Percentiles rank a stretch among this genome's conserved stretches.
Evolutionary conservation across 352 stramenopile genomes (phyloP).

Genomic region (Globisporangium spiculum): DNA sequence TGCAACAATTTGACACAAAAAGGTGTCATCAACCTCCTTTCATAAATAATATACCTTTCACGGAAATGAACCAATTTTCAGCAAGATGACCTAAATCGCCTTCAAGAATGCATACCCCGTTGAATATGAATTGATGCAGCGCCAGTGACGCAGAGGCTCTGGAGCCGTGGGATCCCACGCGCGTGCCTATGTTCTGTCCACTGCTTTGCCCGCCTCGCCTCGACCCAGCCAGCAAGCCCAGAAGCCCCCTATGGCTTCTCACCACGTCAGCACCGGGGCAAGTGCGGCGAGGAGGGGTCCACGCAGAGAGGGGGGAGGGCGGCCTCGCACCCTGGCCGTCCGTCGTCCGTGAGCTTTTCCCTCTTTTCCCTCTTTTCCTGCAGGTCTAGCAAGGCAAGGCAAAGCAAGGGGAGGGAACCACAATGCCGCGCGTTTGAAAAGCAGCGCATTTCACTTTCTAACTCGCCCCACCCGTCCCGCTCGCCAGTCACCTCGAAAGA

Average conservation of each 20-base stretch:
- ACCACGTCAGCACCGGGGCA: constrained; percentile 19
- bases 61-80: not conserved
- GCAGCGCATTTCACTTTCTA: constrained; percentile 2
- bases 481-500: constrained; percentile 13
- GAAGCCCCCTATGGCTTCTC: constrained; percentile 16
- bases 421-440: not conserved
- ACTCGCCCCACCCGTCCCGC: not conserved
- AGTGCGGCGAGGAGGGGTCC: not conserved
- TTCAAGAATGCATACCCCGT: not conserved
- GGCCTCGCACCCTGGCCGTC: not conserved
- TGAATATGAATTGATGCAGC: not conserved
- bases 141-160: not conserved
- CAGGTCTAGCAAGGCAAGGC: not conserved
- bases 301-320: constrained; percentile 4
- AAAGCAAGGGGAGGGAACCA: not conserved
- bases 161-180: not conserved
- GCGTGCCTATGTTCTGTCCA: constrained; percentile 11
- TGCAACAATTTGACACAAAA: constrained; percentile 13
- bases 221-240: not conserved
- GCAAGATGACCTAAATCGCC: not conserved
- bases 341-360: not conserved
- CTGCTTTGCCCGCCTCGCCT: not conserved
- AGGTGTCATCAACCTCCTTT: not conserved
- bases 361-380: not conserved
- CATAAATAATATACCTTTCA: not conserved